These are phyloP conservation scores for Thelephora ganbajun DNA, from an alignment of 768 basidiomycete genomes.

Conservation along the genomic window DNA sequence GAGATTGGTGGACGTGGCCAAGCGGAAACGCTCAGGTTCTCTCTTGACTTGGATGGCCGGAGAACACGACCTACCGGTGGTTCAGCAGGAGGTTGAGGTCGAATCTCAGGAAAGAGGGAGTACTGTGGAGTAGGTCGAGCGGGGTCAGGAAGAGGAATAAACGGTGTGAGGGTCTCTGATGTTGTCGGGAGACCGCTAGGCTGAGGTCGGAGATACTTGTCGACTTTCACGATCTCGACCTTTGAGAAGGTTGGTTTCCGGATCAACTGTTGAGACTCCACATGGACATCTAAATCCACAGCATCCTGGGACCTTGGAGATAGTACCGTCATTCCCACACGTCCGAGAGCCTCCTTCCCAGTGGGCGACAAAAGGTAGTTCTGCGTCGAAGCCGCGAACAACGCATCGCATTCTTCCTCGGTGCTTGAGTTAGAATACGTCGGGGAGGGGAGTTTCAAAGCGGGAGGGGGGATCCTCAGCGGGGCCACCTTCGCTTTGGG, in stretches of 20 bases:
- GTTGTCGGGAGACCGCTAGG: background rate
- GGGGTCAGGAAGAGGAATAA: background rate
- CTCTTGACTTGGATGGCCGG: too few relatives aligned
- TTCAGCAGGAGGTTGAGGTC: too few relatives aligned
- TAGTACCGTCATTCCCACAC: slow-evolving; percentile 3
- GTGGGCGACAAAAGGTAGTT: slow-evolving; percentile 15
- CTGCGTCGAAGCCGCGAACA: slow-evolving; percentile 13
- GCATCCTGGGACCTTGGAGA: background rate
- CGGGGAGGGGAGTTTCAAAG: background rate
- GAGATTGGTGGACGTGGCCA: too few relatives aligned
- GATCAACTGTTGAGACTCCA: too few relatives aligned
- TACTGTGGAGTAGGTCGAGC: too few relatives aligned
- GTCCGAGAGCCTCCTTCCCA: slow-evolving; percentile 10
- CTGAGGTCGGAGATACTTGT: background rate
- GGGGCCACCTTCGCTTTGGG: background rate
- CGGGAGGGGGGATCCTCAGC: too few relatives aligned
- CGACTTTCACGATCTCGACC: background rate
- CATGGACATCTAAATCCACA: too few relatives aligned
- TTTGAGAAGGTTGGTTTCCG: background rate
- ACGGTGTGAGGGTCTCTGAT: background rate
- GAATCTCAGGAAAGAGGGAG: too few relatives aligned
- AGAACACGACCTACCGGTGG: too few relatives aligned
- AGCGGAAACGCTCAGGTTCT: too few relatives aligned
- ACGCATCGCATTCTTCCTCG: slow-evolving; percentile 10
- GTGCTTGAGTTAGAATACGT: slow-evolving; percentile 5